phyloP scores from a whole-genome alignment of 345 rosid species.

The Gossypium ekmanianum region DNA sequence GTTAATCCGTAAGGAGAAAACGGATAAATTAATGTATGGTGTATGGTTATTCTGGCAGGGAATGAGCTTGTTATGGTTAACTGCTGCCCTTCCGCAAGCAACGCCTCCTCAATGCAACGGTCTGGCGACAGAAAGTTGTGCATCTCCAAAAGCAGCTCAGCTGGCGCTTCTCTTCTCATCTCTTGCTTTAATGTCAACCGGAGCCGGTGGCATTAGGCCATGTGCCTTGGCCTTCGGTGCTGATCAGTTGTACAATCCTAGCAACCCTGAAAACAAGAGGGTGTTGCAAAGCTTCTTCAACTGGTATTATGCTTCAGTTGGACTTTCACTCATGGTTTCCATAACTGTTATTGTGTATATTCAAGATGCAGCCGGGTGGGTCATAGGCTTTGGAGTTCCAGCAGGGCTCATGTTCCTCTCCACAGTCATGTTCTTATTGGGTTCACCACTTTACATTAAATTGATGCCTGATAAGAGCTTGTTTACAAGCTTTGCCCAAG shows the following conservation, averaged over 20 bases:
- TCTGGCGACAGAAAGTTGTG: conserved; percentile 13
- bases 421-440: conserved; percentile 29
- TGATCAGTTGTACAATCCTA: conserved; percentile 46
- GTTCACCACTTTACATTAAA: conserved; percentile 41
- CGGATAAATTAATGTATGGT: neutral
- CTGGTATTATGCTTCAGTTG: conserved; percentile 55
- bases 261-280: conserved; percentile 35
- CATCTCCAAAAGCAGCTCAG: conserved; percentile 20
- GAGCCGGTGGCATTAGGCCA: conserved; percentile 49
- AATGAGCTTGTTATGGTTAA: conserved; percentile 39
- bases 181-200: conserved; percentile 35
- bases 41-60: conserved; percentile 29
- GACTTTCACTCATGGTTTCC: conserved; percentile 32
- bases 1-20: neutral
- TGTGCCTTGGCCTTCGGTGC: conserved; percentile 60
- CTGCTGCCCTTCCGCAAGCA: conserved; percentile 34
- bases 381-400: conserved; percentile 48
- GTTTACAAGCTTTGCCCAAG: conserved; percentile 43
- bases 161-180: conserved; percentile 32
- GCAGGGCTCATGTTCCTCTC: conserved; percentile 42
- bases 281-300: conserved; percentile 46
- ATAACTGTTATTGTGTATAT: conserved; percentile 42
- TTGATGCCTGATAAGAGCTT: conserved; percentile 37
- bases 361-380: conserved; percentile 46
- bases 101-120: conserved; percentile 35